phyloP scores from a whole-genome alignment of 2,329 filamentous ascomycete genomes.

The Rhexocercosporidium sp. region DNA sequence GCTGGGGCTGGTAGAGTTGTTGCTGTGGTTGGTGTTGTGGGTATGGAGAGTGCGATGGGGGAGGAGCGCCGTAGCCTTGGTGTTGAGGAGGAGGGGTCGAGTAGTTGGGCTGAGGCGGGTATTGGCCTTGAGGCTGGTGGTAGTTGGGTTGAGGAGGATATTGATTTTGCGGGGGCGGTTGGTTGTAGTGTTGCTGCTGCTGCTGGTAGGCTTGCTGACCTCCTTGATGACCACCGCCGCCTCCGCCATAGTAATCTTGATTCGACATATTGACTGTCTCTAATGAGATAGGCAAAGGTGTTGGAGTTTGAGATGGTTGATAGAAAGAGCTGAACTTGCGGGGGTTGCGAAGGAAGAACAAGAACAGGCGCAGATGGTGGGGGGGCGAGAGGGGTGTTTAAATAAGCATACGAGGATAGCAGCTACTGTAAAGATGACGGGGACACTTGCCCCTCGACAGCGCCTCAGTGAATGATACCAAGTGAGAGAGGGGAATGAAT shows the following conservation, averaged over 20 bases:
- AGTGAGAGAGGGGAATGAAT: background rate
- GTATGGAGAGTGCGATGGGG: conserved; percentile 20
- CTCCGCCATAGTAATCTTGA: conserved; percentile 39
- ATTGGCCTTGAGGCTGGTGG: conserved; percentile 25
- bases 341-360: conserved; percentile 1
- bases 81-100: conserved; percentile 24
- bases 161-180: conserved; percentile 27
- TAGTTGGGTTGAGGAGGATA: conserved; percentile 33
- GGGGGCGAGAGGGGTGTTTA: conserved; percentile 5
- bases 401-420: background rate
- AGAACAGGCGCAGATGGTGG: background rate
- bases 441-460: conserved; percentile 11
- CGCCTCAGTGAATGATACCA: background rate
- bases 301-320: background rate
- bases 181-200: conserved; percentile 25
- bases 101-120: conserved; percentile 31
- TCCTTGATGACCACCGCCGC: conserved; percentile 18
- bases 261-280: conserved; percentile 34
- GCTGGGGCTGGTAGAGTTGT: conserved; percentile 34
- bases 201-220: conserved; percentile 23
- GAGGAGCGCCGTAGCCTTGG: conserved; percentile 27
- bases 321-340: background rate
- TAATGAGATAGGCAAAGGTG: background rate
- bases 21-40: conserved; percentile 20
- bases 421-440: background rate